Evolutionary conservation across 2,329 filamentous ascomycete species (phyloP), one percentile per base, ranked within the genome.

Genomic region (Aspergillus awamori): DNA sequence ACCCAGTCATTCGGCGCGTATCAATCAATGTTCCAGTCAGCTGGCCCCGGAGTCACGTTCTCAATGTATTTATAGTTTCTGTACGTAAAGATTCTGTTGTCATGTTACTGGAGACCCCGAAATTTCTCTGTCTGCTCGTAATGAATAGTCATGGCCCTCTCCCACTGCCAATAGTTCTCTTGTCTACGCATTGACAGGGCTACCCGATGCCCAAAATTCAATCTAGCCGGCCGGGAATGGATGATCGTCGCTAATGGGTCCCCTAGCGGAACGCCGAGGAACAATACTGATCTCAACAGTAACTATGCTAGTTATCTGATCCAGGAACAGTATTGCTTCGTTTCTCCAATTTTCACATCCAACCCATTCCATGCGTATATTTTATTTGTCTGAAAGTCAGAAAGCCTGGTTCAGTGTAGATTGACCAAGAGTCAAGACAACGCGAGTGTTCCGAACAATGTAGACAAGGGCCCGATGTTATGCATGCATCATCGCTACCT

Each of bases 231-330:
- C 47, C 47, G 47, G 47, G 47, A 33, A 33, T 26, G 47, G 47
- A 17, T 51, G 47, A 51, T 51, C 47, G 47, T 51, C 47, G n/a
- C 47, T 28, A 51, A 51, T 51, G 47, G 47, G 47, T 26, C 47
- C 47, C 47, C 47, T 51, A 30, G 47, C 13, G 47, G 47, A 51
- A 17, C 30, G n/a, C 47, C 47, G 26, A 26, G 47, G 26, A 51
- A 51, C 47, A 51, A 49, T 49, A 3, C 24, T 49, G 17, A 51
- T 51, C 47, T 17, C 28, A 51, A 51, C 33, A 51, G 26, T 28
- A 6, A 30, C 8, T 26, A 8, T 2, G 4, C 47, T 51, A 28
- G 8, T 28, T 51, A 33, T 30, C 47, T 33, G 26, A 51, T 28
- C 33, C 13, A 10, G 17, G 26, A 8, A 45, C 41, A 13, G 20